Evolutionary conservation across 2,329 filamentous ascomycete species (phyloP), one percentile per base, ranked within the genome.

Genomic region (Geosmithia putterillii): DNA sequence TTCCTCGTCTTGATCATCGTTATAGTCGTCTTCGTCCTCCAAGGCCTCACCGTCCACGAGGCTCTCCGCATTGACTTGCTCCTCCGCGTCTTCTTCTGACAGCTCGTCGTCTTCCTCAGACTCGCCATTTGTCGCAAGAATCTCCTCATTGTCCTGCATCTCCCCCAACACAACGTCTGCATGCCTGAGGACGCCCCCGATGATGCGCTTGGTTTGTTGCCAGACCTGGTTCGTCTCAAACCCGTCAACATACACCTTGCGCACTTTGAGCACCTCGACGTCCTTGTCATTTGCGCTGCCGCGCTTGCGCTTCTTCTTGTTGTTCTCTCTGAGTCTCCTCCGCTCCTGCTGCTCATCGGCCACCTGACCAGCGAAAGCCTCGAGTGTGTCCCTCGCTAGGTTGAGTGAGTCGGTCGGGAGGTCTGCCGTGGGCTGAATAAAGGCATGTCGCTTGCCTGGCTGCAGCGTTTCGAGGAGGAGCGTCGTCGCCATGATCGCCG

Each of bases 211-310:
- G 8, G 87, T 84, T 65, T 98, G 92, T 61, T 95, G 86, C 85
- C 90, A 98, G 38, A 98, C 81, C 62, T 96, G 90, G 18, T 81
- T 78, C 10, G 85, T 81, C 53, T 84, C 85, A 52, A 96, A 95
- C 0, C 90, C 92, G 45, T 94, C 79, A 7, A 87, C 70, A 58
- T 95, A 85, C 15, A 98, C 69, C 61, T 85, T 88, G 53, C 84
- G 81, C 54, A 95, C 68, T 54, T 87, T 87, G 49, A 95, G 57
- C 2, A 83, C 66, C 50, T 75, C 63, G 42, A 71, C 64, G 3
- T 63, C 64, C 4, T 59, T 62, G 28, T 32, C 28, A 14, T 14
- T 32, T 21, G 61, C 60, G 39, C 72, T 69, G 8, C 70, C 71
- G 51, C 85, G 72, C 69, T 92, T 94, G 48, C 85, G 72, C 68